Conservation (phyloP, 257 asterid species). For the Solanum sitiens region DNA sequence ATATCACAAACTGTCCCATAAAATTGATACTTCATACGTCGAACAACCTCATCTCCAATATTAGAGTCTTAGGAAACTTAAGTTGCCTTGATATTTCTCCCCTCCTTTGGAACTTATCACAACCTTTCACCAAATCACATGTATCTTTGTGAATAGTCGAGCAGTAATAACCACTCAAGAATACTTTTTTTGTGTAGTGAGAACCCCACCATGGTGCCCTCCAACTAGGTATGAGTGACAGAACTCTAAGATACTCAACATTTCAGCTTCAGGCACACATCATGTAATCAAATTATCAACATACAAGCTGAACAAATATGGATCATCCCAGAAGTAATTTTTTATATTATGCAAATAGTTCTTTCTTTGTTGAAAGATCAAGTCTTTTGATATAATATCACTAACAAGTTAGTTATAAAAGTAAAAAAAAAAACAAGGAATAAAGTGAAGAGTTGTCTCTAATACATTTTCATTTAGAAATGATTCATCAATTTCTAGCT, state of each 20-base stretch:
- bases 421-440: neutral
- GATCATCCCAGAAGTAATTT: neutral
- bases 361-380: neutral
- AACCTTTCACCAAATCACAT: neutral
- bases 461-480: neutral
- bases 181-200: neutral
- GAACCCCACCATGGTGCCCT: neutral
- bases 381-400: neutral
- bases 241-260: neutral
- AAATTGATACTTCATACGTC: neutral
- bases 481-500: neutral
- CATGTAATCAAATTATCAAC: neutral
- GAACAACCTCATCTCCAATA: neutral
- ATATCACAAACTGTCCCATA: neutral
- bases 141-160: neutral
- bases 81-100: neutral
- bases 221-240: neutral
- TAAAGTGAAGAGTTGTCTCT: neutral
- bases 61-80: neutral
- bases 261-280: neutral
- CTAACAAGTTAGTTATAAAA: neutral
- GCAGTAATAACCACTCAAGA: neutral
- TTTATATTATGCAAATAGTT: no score
- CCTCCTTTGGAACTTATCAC: neutral
- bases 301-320: neutral